Evolutionary conservation across 2,329 filamentous ascomycete species (phyloP).

Genomic region (Coccinonectria pachysandricola): DNA sequence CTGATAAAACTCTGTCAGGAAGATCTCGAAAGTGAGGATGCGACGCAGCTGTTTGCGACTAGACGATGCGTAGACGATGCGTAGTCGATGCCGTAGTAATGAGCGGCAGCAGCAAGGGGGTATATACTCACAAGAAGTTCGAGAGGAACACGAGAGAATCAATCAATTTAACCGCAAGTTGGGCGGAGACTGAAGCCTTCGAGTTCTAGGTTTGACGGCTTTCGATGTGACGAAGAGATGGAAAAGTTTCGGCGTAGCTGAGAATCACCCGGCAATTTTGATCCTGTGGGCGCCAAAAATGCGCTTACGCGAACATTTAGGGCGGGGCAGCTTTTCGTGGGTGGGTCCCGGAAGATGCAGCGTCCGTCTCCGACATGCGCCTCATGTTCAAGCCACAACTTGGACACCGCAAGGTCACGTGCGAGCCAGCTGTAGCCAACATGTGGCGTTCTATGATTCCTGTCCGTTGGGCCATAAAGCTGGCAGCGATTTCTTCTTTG

Average conservation of each 20-base stretch:
- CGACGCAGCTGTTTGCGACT: too few relatives aligned
- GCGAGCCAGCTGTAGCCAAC: slow-evolving; percentile 5
- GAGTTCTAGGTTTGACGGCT: slow-evolving; percentile 56
- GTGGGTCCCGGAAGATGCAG: slow-evolving; percentile 9
- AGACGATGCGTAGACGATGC: too few relatives aligned
- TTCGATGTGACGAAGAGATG: slow-evolving; percentile 21
- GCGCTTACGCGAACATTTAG: slow-evolving; percentile 11
- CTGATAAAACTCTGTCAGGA: slow-evolving; percentile 9
- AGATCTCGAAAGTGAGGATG: too few relatives aligned
- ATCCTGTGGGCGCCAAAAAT: slow-evolving; percentile 24
- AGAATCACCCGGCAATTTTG: slow-evolving; percentile 20
- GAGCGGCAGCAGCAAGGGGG: too few relatives aligned
- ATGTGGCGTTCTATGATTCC: slow-evolving; percentile 18
- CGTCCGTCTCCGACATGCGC: slow-evolving; percentile 6
- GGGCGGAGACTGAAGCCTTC: slow-evolving; percentile 99
- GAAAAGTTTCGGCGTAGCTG: slow-evolving; percentile 19
- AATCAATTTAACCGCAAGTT: slow-evolving; percentile 99
- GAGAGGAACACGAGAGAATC: slow-evolving; percentile 75
- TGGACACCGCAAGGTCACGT: slow-evolving; percentile 8
- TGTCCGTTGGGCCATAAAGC: slow-evolving; percentile 15
- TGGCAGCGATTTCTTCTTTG: slow-evolving; percentile 17
- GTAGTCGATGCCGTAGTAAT: too few relatives aligned
- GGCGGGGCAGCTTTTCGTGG: slow-evolving; percentile 6
- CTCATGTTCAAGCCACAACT: slow-evolving; percentile 10
- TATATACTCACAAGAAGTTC: slow-evolving; percentile 25